Evolutionary conservation across 805 yeast genomes (phyloP), one percentile per base, ranked within the genome.

Genomic region (Pichia kluyveri): DNA sequence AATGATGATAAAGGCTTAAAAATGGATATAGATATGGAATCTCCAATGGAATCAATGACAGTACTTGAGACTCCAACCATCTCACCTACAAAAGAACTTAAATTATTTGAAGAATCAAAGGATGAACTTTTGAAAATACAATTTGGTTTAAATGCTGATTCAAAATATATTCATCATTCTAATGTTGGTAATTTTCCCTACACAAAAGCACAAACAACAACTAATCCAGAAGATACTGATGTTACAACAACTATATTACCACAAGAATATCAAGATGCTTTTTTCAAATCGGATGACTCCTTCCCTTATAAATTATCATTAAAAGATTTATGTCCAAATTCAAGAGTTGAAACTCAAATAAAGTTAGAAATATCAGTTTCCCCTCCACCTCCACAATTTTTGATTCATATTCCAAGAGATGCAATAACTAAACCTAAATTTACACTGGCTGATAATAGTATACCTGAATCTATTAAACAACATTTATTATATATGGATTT

Each of bases 261-360:
- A 1, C 43, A 43, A 6, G 62, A 56, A 23, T 68, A 66, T 54
- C 54, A 56, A 14, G 57, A 55, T 15, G 42, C 52, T 5, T 53
- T 45, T 19, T 17, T 38, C 40, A 6, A 49, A 48, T 56, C 52
- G 10, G 44, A 36, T 42, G 55, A 60, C 5, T 66, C 39, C 3
- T 37, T 75, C 45, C 78, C 78, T 1, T 80, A 76, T 60, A 68
- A 71, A 47, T 54, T 85, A 46, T 62, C 67, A 27, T 69, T 91
- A 1, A 63, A 71, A 8, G 83, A 81, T 45, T 70, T 91, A 41
- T 97, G 97, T 2, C 68, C 77, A 6, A 81, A 80, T 55, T 87
- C 96, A 12, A 77, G 99, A 54, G 99, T 91, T 8, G 99, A 91
- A 66, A 91, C 97, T 15, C 99, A 93, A 67, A 87, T 93, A 61